Percentiles rank a stretch among this genome's conserved stretches.
Evolutionary conservation across 108 stramenopile genomes (phyloP).

Genomic region (Fragilariopsis cylindrus): DNA sequence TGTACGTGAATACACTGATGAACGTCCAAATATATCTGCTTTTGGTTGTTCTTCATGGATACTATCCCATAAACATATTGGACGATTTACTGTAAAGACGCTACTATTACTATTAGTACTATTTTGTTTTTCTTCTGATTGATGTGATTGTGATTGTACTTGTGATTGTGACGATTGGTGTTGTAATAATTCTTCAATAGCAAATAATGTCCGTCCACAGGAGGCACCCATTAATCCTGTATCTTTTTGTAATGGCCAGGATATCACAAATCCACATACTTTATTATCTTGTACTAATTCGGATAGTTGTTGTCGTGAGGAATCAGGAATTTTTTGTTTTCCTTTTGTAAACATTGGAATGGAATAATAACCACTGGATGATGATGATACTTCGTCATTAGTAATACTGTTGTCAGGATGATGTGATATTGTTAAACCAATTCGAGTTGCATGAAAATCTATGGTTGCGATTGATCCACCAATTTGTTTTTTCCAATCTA

Average conservation of each 20-base stretch:
- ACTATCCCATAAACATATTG: slow-evolving; percentile 44
- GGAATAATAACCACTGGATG: background rate
- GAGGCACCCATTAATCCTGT: slow-evolving; percentile 37
- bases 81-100: slow-evolving; percentile 11
- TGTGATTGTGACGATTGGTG: background rate
- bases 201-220: slow-evolving; percentile 39
- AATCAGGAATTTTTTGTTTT: background rate
- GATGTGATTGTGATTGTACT: too few species aligned
- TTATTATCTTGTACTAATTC: slow-evolving; percentile 27
- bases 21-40: slow-evolving; percentile 39
- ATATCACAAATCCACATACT: slow-evolving; percentile 48
- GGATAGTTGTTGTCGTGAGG: slow-evolving; percentile 10
- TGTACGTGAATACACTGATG: slow-evolving; percentile 14
- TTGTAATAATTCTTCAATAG: slow-evolving; percentile 27
- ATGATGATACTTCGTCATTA: background rate
- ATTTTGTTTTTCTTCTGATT: background rate
- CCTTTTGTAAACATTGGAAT: slow-evolving; percentile 19
- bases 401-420: slow-evolving; percentile 19
- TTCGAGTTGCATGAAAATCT: slow-evolving; percentile 30
- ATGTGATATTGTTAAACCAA: slow-evolving; percentile 31
- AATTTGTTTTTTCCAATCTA: slow-evolving; percentile 42
- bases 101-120: too few species aligned
- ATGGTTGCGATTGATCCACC: slow-evolving; percentile 27
- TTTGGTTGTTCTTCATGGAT: background rate
- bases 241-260: slow-evolving; percentile 40